Evolutionary conservation across 129 eudicot species (phyloP).

Genomic region (Arctium lappa): DNA sequence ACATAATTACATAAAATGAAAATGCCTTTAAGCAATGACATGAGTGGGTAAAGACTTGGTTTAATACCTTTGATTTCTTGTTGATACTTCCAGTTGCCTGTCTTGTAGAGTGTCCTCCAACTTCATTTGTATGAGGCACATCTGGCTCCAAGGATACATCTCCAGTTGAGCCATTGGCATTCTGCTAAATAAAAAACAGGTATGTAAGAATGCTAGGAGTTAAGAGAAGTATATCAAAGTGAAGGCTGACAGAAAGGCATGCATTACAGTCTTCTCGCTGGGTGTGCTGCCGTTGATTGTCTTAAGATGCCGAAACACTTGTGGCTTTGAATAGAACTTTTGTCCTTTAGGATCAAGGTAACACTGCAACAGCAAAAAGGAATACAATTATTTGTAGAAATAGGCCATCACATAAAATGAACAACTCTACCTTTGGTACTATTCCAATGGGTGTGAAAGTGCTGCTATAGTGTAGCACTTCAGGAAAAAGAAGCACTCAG

Average conservation of each 20-base stretch:
- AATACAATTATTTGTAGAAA: background rate
- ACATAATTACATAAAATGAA: too few relatives aligned
- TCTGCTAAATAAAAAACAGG: conserved; percentile 22
- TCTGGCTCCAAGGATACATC: conserved; percentile 27
- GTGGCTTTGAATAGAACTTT: conserved; percentile 50
- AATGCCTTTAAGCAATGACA: background rate
- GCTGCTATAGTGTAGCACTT: too few relatives aligned
- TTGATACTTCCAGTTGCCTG: conserved; percentile 18
- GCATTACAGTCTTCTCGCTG: conserved; percentile 17
- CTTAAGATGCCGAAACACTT: conserved; percentile 41
- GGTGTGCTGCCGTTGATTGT: conserved; percentile 13
- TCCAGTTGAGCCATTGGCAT: conserved; percentile 12
- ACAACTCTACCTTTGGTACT: background rate
- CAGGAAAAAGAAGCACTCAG: background rate
- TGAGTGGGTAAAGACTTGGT: background rate
- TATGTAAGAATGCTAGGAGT: background rate
- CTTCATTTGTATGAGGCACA: conserved; percentile 22
- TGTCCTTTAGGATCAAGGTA: conserved; percentile 39
- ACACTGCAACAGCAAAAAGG: conserved; percentile 34
- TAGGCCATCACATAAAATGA: background rate
- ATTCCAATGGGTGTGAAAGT: background rate
- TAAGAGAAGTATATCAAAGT: background rate
- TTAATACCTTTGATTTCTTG: conserved; percentile 21
- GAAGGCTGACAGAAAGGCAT: conserved; percentile 16
- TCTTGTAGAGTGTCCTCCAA: conserved; percentile 11